phyloP scores from a whole-genome alignment of 805 yeast species.

The Priceomyces carsonii region DNA sequence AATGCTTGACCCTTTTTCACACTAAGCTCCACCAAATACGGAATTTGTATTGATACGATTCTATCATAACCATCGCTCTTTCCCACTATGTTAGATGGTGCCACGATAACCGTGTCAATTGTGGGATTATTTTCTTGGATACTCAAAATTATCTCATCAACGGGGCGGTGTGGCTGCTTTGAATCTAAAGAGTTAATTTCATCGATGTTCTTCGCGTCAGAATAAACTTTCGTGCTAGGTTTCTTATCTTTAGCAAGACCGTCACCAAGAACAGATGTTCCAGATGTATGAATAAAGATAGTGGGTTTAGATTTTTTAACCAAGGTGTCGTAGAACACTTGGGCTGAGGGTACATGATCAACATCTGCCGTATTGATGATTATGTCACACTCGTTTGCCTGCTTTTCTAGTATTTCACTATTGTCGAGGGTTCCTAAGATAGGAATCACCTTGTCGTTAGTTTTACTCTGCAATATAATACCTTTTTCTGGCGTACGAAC shows the following conservation, averaged over 20 bases:
- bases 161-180: constrained; percentile 31
- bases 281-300: constrained; percentile 36
- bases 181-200: constrained; percentile 23
- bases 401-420: constrained; percentile 13
- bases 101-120: constrained; percentile 27
- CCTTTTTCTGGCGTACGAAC: constrained; percentile 23
- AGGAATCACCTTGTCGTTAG: constrained; percentile 16
- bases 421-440: constrained; percentile 24
- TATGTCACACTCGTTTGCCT: constrained; percentile 23
- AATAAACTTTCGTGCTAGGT: constrained; percentile 18
- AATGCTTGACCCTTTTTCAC: constrained; percentile 19
- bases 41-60: constrained; percentile 29
- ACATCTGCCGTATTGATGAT: constrained; percentile 33
- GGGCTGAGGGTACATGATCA: constrained; percentile 24
- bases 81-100: constrained; percentile 38
- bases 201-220: constrained; percentile 23
- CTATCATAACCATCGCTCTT: constrained; percentile 30
- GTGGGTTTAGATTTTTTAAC: constrained; percentile 19
- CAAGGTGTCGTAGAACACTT: constrained; percentile 20
- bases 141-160: constrained; percentile 28
- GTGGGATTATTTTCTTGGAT: constrained; percentile 29
- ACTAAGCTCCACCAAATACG: constrained; percentile 20
- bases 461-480: constrained; percentile 9
- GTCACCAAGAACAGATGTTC: constrained; percentile 32
- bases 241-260: constrained; percentile 13